A percentile compares a stretch with the other conserved stretches of the same genome.
These are phyloP conservation scores for Pythium rhizo-oryzae DNA, from an alignment of 352 stramenopile genomes.

Conservation along the genomic window DNA sequence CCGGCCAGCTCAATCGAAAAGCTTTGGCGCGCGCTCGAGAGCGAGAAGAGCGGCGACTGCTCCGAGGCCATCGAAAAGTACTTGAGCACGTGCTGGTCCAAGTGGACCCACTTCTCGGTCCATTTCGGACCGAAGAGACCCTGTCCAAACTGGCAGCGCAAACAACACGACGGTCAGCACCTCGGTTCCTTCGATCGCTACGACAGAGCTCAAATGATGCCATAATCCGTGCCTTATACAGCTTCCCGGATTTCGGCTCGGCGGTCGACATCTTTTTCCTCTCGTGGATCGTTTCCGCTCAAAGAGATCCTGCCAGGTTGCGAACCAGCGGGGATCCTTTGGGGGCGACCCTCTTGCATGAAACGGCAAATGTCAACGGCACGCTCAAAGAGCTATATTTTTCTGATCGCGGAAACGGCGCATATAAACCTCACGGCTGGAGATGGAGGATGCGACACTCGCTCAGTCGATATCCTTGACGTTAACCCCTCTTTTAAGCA, in stretches of 20 bases:
- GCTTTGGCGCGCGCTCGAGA: conserved; percentile 53
- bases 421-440: too few relatives aligned
- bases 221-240: conserved; percentile 48
- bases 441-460: too few relatives aligned
- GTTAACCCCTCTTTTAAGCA: too few relatives aligned
- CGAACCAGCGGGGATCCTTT: neutral
- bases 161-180: neutral
- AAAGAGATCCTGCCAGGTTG: neutral
- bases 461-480: too few relatives aligned
- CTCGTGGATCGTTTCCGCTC: neutral
- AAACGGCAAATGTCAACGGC: too few relatives aligned
- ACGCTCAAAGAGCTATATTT: too few relatives aligned
- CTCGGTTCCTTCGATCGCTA: neutral
- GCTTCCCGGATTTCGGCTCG: conserved; percentile 69
- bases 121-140: conserved; percentile 72
- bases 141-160: conserved; percentile 41
- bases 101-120: conserved; percentile 82
- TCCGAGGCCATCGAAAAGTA: conserved; percentile 75
- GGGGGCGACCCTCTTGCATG: too few relatives aligned
- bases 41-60: conserved; percentile 58
- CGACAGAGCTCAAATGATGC: neutral
- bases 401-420: too few relatives aligned
- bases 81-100: conserved; percentile 70
- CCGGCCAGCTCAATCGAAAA: conserved; percentile 46
- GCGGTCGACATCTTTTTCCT: conserved; percentile 22